Evolutionary conservation across 176 grass and related monocot species (phyloP).

Genomic region (Eremochloa ophiuroides): DNA sequence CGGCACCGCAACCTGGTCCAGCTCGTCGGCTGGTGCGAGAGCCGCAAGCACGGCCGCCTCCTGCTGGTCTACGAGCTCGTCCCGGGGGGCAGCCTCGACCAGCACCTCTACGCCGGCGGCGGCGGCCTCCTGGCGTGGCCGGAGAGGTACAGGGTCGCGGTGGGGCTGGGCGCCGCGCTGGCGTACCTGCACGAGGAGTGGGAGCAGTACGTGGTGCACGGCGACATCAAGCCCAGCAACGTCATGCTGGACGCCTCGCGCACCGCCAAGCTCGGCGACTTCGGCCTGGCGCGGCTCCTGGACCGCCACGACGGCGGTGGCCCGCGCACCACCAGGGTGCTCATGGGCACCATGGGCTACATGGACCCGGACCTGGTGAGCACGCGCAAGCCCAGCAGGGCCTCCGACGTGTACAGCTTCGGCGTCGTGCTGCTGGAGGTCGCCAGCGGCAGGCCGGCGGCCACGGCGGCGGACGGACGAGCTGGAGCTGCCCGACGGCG

Average conservation of each 20-base stretch:
- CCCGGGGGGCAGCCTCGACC: not conserved
- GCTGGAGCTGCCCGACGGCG: not conserved
- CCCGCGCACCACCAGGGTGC: not conserved
- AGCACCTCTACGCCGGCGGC: not conserved
- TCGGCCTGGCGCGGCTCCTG: not conserved
- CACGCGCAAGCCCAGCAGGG: not conserved
- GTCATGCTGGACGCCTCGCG: not conserved
- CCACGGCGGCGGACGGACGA: no score
- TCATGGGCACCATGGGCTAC: not conserved
- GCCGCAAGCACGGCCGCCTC: not conserved
- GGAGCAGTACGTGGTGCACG: not conserved
- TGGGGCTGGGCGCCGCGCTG: not conserved
- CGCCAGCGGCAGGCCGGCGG: not conserved
- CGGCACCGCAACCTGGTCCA: not conserved
- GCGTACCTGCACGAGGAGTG: not conserved
- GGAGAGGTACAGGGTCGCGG: not conserved
- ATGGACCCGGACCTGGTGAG: not conserved
- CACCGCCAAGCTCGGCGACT: not conserved
- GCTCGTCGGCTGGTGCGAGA: not conserved
- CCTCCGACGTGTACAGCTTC: slow-evolving; percentile 71
- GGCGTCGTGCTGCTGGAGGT: slow-evolving; percentile 71
- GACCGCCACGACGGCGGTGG: not conserved
- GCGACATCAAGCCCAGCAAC: not conserved
- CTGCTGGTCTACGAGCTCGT: not conserved
- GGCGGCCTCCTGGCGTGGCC: not conserved